phyloP scores from a whole-genome alignment of 2,329 filamentous ascomycete genomes.

The Didymosphaeria variabile region DNA sequence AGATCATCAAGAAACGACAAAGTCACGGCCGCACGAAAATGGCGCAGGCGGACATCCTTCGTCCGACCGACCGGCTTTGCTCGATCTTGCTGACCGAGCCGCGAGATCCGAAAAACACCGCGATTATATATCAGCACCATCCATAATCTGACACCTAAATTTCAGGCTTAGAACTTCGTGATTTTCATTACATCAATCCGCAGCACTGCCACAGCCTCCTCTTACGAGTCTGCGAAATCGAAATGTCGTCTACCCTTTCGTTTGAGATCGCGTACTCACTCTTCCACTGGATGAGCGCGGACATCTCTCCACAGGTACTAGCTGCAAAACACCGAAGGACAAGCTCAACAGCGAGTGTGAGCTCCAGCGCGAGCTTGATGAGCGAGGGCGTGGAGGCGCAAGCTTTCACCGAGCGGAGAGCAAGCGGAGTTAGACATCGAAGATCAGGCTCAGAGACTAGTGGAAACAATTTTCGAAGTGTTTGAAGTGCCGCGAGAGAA shows the following conservation, averaged over 20 bases:
- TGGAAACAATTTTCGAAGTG: background rate
- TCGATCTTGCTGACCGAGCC: conserved; percentile 11
- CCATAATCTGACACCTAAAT: background rate
- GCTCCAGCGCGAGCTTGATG: background rate
- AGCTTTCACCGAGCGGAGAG: background rate
- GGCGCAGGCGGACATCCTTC: conserved; percentile 9
- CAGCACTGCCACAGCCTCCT: no score
- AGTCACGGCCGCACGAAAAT: conserved; percentile 2
- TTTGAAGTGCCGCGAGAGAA: conserved; percentile 18
- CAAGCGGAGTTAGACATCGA: background rate
- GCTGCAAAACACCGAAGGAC: conserved; percentile 4
- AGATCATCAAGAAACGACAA: background rate
- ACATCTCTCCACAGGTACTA: conserved; percentile 8
- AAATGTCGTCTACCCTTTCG: conserved; percentile 10
- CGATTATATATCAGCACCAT: conserved; percentile 6
- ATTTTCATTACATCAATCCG: background rate
- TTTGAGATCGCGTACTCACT: conserved; percentile 13
- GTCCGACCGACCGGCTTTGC: conserved; percentile 10
- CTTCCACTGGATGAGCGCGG: conserved; percentile 12
- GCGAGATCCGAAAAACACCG: conserved; percentile 8
- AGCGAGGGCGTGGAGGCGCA: background rate
- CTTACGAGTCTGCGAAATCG: background rate
- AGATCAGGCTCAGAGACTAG: background rate
- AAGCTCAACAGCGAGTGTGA: conserved; percentile 4
- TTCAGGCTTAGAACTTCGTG: background rate